Evolutionary conservation across 345 rosid species (phyloP).

Genomic region (Salix arbutifolia): DNA sequence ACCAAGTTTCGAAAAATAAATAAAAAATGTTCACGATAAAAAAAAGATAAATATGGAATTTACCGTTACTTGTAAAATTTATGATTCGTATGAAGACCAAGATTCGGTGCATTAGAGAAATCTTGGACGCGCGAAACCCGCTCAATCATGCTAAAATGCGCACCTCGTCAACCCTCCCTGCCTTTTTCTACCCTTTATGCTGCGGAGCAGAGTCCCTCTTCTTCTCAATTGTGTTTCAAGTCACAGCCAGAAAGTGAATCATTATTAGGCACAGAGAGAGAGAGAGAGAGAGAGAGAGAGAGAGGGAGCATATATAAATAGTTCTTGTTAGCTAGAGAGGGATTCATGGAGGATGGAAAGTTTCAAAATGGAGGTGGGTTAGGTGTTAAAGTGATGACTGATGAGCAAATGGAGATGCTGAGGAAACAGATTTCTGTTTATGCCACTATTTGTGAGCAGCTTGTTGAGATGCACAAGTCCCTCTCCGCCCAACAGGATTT

Average conservation of each 20-base stretch:
- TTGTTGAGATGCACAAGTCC: constrained; percentile 50
- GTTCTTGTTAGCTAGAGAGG: background rate
- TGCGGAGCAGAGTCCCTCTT: background rate
- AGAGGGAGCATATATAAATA: background rate
- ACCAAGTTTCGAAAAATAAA: too few species aligned
- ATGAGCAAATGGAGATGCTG: constrained; percentile 68
- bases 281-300: background rate
- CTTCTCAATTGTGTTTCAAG: background rate
- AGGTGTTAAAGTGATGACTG: constrained; percentile 55
- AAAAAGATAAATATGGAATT: background rate
- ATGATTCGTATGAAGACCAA: background rate
- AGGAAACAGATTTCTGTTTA: constrained; percentile 68
- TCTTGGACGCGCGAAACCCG: constrained; percentile 1
- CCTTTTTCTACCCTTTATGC: background rate
- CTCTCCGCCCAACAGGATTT: constrained; percentile 37
- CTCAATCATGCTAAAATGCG: constrained; percentile 7
- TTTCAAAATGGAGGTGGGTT: background rate
- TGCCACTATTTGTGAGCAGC: constrained; percentile 49
- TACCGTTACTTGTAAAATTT: background rate
- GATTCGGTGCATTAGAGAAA: background rate
- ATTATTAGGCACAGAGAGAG: background rate
- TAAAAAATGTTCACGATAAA: background rate
- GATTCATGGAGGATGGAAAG: background rate
- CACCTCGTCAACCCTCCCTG: background rate
- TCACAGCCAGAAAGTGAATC: background rate